These are phyloP conservation scores for Cladophialophora immunda DNA, from an alignment of 2,329 filamentous ascomycete species.

Conservation along the genomic window DNA sequence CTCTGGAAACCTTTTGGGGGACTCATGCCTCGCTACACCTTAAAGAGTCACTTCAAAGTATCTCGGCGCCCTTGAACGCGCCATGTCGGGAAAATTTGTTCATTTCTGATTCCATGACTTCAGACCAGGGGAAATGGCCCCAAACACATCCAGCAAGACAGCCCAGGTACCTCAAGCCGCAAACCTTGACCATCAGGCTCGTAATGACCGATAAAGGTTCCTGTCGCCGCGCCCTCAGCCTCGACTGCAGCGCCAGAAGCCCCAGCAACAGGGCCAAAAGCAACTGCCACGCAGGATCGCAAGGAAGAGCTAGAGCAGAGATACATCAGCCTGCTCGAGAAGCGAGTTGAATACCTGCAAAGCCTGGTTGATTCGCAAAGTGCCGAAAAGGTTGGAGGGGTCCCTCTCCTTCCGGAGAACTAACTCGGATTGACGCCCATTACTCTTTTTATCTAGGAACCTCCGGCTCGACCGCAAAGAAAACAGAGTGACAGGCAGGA, in stretches of 20 bases:
- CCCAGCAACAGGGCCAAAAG: neutral
- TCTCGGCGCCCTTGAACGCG: neutral
- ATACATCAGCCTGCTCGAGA: neutral
- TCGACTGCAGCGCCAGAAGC: neutral
- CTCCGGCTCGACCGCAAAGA: neutral
- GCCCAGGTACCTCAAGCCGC: neutral
- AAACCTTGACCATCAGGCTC: neutral
- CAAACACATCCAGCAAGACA: neutral
- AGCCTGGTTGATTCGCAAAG: neutral
- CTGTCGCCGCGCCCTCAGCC: neutral
- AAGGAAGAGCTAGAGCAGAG: neutral
- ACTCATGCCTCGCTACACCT: neutral
- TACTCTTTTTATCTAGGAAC: neutral
- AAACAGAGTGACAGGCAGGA: neutral
- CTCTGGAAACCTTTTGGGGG: neutral
- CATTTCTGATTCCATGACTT: neutral
- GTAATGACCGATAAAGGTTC: neutral
- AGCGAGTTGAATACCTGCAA: neutral
- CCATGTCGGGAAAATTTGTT: neutral
- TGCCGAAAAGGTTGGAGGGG: neutral
- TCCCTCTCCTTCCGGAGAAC: neutral
- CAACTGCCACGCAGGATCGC: neutral
- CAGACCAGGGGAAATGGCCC: neutral
- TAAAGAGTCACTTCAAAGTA: neutral
- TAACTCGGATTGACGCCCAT: neutral